Evolutionary conservation across 2,329 filamentous ascomycete species (phyloP).

Genomic region (Colletotrichum chlorophyti): DNA sequence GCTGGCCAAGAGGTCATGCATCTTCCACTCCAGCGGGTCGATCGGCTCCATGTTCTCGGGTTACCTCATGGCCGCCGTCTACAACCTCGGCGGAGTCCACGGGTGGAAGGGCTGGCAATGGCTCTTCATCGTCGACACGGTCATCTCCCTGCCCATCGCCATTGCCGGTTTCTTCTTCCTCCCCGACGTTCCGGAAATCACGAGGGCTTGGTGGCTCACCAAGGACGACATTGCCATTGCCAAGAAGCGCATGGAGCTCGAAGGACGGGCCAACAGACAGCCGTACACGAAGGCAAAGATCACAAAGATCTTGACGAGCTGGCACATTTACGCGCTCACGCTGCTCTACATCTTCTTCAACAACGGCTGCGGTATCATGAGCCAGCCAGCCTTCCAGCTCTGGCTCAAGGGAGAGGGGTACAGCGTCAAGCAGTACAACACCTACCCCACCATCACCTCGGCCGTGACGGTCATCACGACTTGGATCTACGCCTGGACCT

Average conservation of each 20-base stretch:
- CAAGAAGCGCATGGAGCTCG: constrained; percentile 48
- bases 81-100: constrained; percentile 40
- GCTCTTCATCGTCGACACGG: constrained; percentile 48
- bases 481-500: constrained; percentile 70
- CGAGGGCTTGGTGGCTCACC: constrained; percentile 34
- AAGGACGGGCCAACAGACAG: constrained; percentile 50
- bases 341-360: constrained; percentile 70
- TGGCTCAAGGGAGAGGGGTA: constrained; percentile 55
- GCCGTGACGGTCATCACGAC: constrained; percentile 64
- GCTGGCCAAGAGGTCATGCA: constrained; percentile 37
- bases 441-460: constrained; percentile 65
- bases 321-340: constrained; percentile 68
- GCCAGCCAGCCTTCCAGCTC: constrained; percentile 62
- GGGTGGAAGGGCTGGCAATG: constrained; percentile 45
- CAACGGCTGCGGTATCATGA: constrained; percentile 55
- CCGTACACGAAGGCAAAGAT: constrained; percentile 56
- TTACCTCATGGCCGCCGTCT: constrained; percentile 44
- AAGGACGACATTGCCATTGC: constrained; percentile 46
- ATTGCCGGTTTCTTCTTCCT: constrained; percentile 32
- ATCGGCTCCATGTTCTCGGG: constrained; percentile 38
- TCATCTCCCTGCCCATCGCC: constrained; percentile 33
- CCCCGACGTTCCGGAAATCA: constrained; percentile 31
- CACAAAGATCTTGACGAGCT: constrained; percentile 65
- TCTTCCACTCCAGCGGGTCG: constrained; percentile 34
- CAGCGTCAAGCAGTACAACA: constrained; percentile 50